A percentile compares a stretch with the other conserved stretches of the same genome.
Conservation (phyloP, 495 filamentous ascomycete species). For the Penicillium longicatenatum region DNA sequence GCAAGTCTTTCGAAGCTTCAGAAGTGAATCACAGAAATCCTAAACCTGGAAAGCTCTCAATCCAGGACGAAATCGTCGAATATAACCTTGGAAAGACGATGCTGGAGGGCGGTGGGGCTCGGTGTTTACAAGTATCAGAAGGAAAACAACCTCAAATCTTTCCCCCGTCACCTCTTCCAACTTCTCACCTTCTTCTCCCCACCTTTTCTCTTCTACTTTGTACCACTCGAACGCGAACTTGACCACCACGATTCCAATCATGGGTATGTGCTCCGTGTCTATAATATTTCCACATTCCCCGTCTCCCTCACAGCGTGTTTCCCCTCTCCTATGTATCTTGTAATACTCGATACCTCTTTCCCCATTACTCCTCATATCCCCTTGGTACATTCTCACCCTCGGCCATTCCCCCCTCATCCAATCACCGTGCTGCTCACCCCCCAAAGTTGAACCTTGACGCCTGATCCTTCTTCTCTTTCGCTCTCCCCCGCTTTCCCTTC, state of each 20-base stretch:
- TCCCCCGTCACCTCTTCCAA: slow-evolving; percentile 27
- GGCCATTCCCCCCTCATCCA: slow-evolving; percentile 26
- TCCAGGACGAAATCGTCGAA: too few species aligned
- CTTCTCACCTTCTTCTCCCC: slow-evolving; percentile 11
- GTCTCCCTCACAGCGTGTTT: slow-evolving; percentile 2
- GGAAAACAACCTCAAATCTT: slow-evolving; percentile 23
- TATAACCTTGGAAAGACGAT: too few species aligned
- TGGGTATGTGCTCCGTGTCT: slow-evolving; percentile 28
- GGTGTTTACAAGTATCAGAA: slow-evolving; percentile 15
- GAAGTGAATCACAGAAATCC: neutral
- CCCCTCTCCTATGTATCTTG: slow-evolving; percentile 21
- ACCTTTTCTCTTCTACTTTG: neutral
- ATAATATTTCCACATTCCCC: slow-evolving; percentile 10
- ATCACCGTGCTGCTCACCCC: slow-evolving; percentile 23
- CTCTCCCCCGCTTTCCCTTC: slow-evolving; percentile 28
- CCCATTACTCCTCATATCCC: slow-evolving; percentile 6
- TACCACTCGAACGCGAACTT: slow-evolving; percentile 12
- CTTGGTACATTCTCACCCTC: slow-evolving; percentile 29
- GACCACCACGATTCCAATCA: slow-evolving; percentile 21
- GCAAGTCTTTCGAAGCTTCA: neutral
- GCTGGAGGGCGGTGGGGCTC: slow-evolving; percentile 15
- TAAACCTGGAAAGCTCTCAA: too few species aligned
- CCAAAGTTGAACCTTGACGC: slow-evolving; percentile 26
- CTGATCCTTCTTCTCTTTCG: slow-evolving; percentile 28
- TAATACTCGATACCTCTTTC: slow-evolving; percentile 25